Percentiles rank a stretch among this genome's conserved stretches.
Evolutionary conservation across 176 grass and related monocot species (phyloP).

Genomic region (Otatea glauca): DNA sequence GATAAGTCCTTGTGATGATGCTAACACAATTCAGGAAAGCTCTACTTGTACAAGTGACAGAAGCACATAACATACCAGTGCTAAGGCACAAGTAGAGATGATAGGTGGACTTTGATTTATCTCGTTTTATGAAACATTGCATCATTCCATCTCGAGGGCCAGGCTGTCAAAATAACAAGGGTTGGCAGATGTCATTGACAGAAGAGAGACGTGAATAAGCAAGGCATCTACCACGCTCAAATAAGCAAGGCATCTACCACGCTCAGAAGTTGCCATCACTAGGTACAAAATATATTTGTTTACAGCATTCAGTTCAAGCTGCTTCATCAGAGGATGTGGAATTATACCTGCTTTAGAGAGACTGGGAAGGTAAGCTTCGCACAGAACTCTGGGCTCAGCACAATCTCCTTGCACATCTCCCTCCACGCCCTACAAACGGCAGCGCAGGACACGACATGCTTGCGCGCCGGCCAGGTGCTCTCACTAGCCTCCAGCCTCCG

Average conservation of each 20-base stretch:
- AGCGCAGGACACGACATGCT: constrained; percentile 82
- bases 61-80: constrained; percentile 54
- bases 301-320: neutral
- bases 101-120: constrained; percentile 96
- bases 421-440: constrained; percentile 90
- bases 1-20: neutral
- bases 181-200: constrained; percentile 3
- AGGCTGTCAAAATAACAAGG: constrained; percentile 63
- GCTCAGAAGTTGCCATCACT: constrained; percentile 2
- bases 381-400: constrained; percentile 78
- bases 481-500: constrained; percentile 84
- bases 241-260: neutral
- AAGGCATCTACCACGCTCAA: neutral
- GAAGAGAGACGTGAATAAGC: neutral
- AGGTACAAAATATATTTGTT: neutral
- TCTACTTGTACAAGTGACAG: constrained; percentile 4
- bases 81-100: constrained; percentile 94
- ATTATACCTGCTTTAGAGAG: constrained; percentile 87
- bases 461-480: constrained; percentile 82
- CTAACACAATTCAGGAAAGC: neutral
- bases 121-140: constrained; percentile 94
- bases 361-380: constrained; percentile 95
- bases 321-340: constrained; percentile 9
- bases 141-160: constrained; percentile 91
- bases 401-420: constrained; percentile 93